These are phyloP conservation scores for Starmerella bombi DNA, from an alignment of 805 yeast genomes.

Conservation along the genomic window DNA sequence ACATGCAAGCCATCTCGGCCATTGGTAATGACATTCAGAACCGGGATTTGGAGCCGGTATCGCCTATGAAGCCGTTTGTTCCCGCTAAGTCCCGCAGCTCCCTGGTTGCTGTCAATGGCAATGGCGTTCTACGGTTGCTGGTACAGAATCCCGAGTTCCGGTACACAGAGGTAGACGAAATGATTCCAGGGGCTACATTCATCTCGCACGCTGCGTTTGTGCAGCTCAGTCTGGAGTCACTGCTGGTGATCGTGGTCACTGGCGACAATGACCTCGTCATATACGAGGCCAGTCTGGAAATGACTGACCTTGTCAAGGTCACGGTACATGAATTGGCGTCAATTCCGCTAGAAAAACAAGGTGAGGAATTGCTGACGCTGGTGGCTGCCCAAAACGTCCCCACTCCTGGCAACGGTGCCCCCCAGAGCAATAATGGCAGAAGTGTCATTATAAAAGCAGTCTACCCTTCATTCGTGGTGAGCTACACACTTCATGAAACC, in stretches of 20 bases:
- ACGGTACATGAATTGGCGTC: constrained; percentile 5
- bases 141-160: constrained; percentile 33
- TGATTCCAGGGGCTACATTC: constrained; percentile 19
- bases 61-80: constrained; percentile 50
- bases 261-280: constrained; percentile 13
- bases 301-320: constrained; percentile 8
- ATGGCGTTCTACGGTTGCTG: constrained; percentile 48
- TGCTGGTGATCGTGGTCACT: constrained; percentile 25
- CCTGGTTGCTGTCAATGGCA: constrained; percentile 48
- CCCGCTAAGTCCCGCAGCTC: constrained; percentile 60
- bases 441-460: constrained; percentile 8
- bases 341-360: background rate
- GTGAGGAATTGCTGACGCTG: background rate
- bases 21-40: background rate
- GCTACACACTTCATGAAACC: constrained; percentile 4
- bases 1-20: constrained; percentile 6
- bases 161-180: constrained; percentile 19
- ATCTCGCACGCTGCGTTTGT: constrained; percentile 23
- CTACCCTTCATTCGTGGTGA: constrained; percentile 1
- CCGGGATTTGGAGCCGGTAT: constrained; percentile 33
- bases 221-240: constrained; percentile 17
- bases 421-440: background rate
- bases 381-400: background rate
- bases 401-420: background rate
- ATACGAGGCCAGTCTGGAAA: constrained; percentile 21